Evolutionary conservation across 2,329 filamentous ascomycete genomes (phyloP).

Genomic region (Tolypocladium album): DNA sequence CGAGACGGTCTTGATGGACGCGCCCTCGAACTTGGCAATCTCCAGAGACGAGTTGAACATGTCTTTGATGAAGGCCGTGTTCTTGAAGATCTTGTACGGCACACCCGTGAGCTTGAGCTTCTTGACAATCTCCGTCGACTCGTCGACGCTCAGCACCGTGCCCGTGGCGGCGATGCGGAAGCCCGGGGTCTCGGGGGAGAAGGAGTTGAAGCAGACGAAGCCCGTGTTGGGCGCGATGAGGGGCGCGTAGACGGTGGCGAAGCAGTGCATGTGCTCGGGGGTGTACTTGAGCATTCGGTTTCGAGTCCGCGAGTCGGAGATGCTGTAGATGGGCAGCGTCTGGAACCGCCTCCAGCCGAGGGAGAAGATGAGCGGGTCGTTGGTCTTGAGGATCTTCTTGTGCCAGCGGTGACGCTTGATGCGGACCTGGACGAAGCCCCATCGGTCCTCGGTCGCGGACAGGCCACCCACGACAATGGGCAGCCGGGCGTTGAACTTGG

Average conservation of each 20-base stretch:
- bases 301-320: constrained; percentile 82
- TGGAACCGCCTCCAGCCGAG: constrained; percentile 95
- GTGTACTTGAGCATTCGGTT: constrained; percentile 99
- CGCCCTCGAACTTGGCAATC: constrained; percentile 96
- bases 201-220: constrained; percentile 86
- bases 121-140: constrained; percentile 96
- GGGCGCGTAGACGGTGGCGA: constrained; percentile 89
- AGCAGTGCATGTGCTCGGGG: constrained; percentile 98
- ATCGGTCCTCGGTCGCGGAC: constrained; percentile 85
- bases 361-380: constrained; percentile 94
- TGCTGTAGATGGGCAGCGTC: constrained; percentile 84
- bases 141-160: constrained; percentile 87
- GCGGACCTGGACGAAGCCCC: constrained; percentile 88
- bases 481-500: constrained; percentile 67
- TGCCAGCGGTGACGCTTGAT: constrained; percentile 99
- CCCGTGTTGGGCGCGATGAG: constrained; percentile 92
- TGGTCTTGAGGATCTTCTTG: constrained; percentile 97
- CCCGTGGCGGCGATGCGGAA: constrained; percentile 94
- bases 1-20: constrained; percentile 89
- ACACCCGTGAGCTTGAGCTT: constrained; percentile 93
- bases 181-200: constrained; percentile 73
- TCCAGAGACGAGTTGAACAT: constrained; percentile 94
- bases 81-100: constrained; percentile 98
- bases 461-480: constrained; percentile 89
- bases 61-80: constrained; percentile 96